Evolutionary conservation across 73 alveolate species (phyloP).

Genomic region (Paramecium pentaurelia): DNA sequence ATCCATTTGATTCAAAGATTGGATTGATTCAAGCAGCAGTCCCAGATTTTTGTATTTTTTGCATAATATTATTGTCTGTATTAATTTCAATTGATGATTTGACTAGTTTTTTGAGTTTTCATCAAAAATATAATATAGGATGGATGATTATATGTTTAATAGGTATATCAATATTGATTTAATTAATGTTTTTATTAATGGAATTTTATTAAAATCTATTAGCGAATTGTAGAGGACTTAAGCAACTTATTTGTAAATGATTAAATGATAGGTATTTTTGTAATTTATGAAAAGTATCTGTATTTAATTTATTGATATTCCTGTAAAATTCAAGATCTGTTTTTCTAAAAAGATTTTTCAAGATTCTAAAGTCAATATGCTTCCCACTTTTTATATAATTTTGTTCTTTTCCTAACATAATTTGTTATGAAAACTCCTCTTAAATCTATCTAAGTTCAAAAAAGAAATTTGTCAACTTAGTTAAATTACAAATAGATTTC

Average conservation of each 20-base stretch:
- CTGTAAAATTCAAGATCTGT: no score
- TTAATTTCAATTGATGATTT: background rate
- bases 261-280: no score
- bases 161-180: background rate
- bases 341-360: no score
- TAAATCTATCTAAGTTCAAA: no score
- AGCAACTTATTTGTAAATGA: background rate
- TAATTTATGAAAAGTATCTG: no score
- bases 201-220: background rate
- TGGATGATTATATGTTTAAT: background rate
- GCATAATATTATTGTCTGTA: background rate
- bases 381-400: no score
- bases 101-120: background rate
- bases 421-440: no score
- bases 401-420: no score
- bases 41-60: conserved; percentile 20
- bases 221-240: background rate
- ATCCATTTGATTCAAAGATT: background rate
- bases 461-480: no score
- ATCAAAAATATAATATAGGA: background rate
- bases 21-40: background rate
- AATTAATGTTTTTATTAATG: background rate
- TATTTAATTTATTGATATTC: conserved; percentile 6
- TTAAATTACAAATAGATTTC: no score
- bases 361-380: no score